A percentile compares a stretch with the other conserved stretches of the same genome.
Conservation (phyloP, 352 stramenopile genomes). For the Pythium scleroteichum region DNA sequence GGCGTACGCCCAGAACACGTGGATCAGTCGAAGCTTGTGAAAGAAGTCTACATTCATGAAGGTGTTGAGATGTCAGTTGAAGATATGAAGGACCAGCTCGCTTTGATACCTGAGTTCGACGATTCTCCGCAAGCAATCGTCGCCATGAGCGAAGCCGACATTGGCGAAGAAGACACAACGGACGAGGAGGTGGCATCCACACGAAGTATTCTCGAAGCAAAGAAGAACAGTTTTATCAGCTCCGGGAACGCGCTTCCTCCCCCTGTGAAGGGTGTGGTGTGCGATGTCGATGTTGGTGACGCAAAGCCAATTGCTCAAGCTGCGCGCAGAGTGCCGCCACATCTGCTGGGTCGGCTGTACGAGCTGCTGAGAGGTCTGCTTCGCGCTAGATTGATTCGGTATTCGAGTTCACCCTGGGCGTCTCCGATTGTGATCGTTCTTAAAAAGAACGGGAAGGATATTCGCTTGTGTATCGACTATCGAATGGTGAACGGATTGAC, state of each 20-base stretch:
- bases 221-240: slow-evolving; percentile 18
- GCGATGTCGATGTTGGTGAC: slow-evolving; percentile 32
- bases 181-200: slow-evolving; percentile 1
- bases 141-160: slow-evolving; percentile 27
- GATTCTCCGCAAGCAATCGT: neutral
- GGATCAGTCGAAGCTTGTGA: slow-evolving; percentile 13
- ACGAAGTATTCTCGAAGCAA: slow-evolving; percentile 17
- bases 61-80: slow-evolving; percentile 16
- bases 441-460: slow-evolving; percentile 23
- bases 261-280: slow-evolving; percentile 12
- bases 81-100: slow-evolving; percentile 19
- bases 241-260: slow-evolving; percentile 28
- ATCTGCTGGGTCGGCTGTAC: slow-evolving; percentile 24
- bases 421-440: slow-evolving; percentile 22
- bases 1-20: neutral
- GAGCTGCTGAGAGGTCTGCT: slow-evolving; percentile 31
- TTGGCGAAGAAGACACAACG: slow-evolving; percentile 15
- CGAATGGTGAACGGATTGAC: slow-evolving; percentile 13
- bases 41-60: slow-evolving; percentile 21
- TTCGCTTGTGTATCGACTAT: slow-evolving; percentile 19
- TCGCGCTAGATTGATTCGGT: slow-evolving; percentile 12
- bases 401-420: slow-evolving; percentile 16
- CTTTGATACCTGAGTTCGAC: slow-evolving; percentile 26
- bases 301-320: slow-evolving; percentile 23
- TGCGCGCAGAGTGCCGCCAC: slow-evolving; percentile 8